phyloP scores from a whole-genome alignment of 768 basidiomycete genomes.

The Nevesoporus exiguus region DNA sequence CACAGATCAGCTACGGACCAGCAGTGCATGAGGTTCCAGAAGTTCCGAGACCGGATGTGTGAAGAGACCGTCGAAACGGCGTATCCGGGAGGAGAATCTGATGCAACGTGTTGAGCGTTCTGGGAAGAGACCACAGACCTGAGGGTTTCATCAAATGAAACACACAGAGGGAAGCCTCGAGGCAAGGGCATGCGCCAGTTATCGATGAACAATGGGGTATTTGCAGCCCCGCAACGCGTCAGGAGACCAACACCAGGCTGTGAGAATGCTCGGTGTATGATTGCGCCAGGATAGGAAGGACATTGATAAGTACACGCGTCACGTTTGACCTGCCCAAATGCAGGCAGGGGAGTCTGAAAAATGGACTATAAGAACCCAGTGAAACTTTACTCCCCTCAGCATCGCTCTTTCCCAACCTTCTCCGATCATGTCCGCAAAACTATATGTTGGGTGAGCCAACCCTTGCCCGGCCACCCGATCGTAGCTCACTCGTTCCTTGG shows the following conservation, averaged over 20 bases:
- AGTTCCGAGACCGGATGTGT: background rate
- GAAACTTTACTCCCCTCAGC: constrained; percentile 16
- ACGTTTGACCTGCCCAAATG: constrained; percentile 24
- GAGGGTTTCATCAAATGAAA: constrained; percentile 2
- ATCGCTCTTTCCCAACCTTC: constrained; percentile 15
- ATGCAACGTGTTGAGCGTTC: background rate
- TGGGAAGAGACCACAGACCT: background rate
- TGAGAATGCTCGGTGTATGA: no score
- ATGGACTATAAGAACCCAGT: constrained; percentile 26
- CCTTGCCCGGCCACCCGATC: background rate
- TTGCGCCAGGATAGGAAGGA: background rate
- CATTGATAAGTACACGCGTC: constrained; percentile 9
- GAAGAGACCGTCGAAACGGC: background rate
- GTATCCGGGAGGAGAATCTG: constrained; percentile 3
- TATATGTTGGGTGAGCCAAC: constrained; percentile 32
- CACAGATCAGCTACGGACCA: background rate
- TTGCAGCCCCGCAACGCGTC: background rate
- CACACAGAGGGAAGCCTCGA: constrained; percentile 5
- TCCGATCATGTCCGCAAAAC: constrained; percentile 29
- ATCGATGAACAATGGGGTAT: background rate
- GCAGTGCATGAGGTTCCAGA: background rate
- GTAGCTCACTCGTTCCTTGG: background rate
- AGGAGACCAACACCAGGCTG: background rate
- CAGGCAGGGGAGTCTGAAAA: constrained; percentile 35
- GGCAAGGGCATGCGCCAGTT: constrained; percentile 5